Evolutionary conservation across 2,329 filamentous ascomycete genomes (phyloP).

Genomic region (Claviceps digitariae): DNA sequence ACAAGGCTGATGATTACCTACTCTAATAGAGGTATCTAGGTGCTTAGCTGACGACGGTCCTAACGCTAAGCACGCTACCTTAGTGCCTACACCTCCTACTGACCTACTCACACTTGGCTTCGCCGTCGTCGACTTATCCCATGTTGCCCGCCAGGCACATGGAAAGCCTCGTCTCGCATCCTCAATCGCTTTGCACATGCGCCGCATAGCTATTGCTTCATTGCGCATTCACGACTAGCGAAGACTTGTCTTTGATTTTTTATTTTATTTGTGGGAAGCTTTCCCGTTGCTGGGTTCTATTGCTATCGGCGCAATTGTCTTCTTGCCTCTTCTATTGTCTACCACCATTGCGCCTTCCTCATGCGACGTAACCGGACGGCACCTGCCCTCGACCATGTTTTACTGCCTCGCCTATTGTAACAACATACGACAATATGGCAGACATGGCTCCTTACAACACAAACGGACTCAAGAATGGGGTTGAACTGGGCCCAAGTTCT

Average conservation of each 20-base stretch:
- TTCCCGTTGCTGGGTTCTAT: not conserved
- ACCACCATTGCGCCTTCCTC: conserved; percentile 7
- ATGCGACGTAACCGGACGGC: conserved; percentile 16
- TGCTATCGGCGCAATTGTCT: conserved; percentile 1
- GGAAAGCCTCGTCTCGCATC: not conserved
- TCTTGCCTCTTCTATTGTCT: conserved; percentile 3
- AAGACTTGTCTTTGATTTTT: not conserved
- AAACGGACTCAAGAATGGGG: conserved; percentile 22
- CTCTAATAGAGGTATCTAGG: too few species aligned
- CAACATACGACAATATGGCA: conserved; percentile 17
- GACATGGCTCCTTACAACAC: conserved; percentile 17
- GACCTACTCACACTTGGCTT: not conserved
- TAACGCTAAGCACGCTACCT: not conserved
- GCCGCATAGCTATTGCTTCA: not conserved
- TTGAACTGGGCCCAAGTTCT: conserved; percentile 12
- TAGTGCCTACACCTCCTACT: not conserved
- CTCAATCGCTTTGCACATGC: not conserved
- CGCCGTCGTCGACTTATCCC: not conserved
- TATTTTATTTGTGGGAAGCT: not conserved
- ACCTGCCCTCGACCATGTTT: conserved; percentile 18
- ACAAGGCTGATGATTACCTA: not conserved
- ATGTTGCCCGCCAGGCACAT: not conserved
- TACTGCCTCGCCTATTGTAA: conserved; percentile 15
- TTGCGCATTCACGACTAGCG: not conserved
- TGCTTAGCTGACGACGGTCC: not conserved